phyloP scores from a whole-genome alignment of 768 basidiomycete genomes.

The Auricularia cornea region DNA sequence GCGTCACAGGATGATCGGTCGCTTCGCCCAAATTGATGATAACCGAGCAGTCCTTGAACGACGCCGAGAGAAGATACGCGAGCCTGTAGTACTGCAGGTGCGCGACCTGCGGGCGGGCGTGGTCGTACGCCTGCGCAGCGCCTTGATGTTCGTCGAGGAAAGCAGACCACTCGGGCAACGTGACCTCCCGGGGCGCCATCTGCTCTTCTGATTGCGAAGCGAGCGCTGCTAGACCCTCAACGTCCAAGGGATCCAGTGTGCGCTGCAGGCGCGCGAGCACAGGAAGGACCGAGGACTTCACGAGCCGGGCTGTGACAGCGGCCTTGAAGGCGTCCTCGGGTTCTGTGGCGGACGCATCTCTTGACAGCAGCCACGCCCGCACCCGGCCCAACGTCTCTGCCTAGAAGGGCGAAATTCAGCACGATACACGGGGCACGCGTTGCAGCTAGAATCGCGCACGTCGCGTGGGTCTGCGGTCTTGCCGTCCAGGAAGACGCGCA shows the following conservation, averaged over 20 bases:
- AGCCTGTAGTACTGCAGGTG: conserved; percentile 56
- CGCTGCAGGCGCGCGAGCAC: conserved; percentile 58
- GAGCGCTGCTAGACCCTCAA: conserved; percentile 57
- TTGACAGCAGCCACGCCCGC: background rate
- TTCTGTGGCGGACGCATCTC: background rate
- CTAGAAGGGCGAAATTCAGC: background rate
- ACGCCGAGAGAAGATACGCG: conserved; percentile 80
- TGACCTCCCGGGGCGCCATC: conserved; percentile 24
- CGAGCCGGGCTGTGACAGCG: conserved; percentile 40
- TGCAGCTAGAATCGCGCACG: conserved; percentile 31
- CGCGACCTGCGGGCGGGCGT: conserved; percentile 30
- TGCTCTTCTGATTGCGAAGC: conserved; percentile 4
- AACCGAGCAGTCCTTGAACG: conserved; percentile 94
- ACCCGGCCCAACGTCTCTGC: background rate
- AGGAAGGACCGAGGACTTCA: conserved; percentile 43
- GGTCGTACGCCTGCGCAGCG: conserved; percentile 18
- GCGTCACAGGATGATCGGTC: conserved; percentile 35
- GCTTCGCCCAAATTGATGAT: conserved; percentile 34
- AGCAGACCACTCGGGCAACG: conserved; percentile 52
- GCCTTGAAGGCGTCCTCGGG: conserved; percentile 32
- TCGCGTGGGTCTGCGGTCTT: conserved; percentile 46
- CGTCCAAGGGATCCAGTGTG: conserved; percentile 72
- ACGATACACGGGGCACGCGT: background rate
- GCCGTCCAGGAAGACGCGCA: conserved; percentile 71
- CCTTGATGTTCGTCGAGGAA: conserved; percentile 50